Base-by-base conservation (phyloP, 805 yeast species). In the Maudiozyma saulgeensis region DNA sequence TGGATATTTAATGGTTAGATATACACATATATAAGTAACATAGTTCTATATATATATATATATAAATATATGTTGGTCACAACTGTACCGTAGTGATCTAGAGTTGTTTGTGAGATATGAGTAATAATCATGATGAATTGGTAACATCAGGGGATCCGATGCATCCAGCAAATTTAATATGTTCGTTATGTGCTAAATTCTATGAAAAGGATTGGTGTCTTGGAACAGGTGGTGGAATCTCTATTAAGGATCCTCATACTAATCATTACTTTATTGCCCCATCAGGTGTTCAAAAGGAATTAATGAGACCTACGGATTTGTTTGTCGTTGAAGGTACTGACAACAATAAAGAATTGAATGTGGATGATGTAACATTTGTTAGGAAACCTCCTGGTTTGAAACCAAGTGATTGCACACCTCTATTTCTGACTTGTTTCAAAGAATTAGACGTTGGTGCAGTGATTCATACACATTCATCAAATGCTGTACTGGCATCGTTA, bases 221-320 rank as follows among this genome's bases (percentile, higher is more conserved):
- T 0, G 97, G 97, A 2, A 91, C 98, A 1, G 97, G 96, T 2
- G 98, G 97, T 32, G 97, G 97, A 3, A 83, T 91, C 58, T 84
- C 95, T 32, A 83, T 90, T 45, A 66, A 60, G 51, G 60, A 59
- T 42, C 52, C 53, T 9, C 74, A 76, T 2, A 76, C 74, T 1
- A 73, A 79, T 52, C 59, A 70, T 19, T 78, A 87, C 16, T 90
- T 76, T 64, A 75, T 90, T 40, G 95, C 97, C 0, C 97, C 98
- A 4, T 85, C 95, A n/a, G 97, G 97, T 1, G 95, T 90, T 8
- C 96, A 90, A 63, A 90, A 90, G 69, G 98, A 90, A 64, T 73
- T 89, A 52, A 82, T 90, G 79, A 68, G 75, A 40, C 95, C 96
- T 4, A 75, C 77, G 53, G 87, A 91, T 62, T 76, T 90, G 79